Evolutionary conservation across 352 stramenopile species (phyloP).

Genomic region (Phytophthora foliorum): DNA sequence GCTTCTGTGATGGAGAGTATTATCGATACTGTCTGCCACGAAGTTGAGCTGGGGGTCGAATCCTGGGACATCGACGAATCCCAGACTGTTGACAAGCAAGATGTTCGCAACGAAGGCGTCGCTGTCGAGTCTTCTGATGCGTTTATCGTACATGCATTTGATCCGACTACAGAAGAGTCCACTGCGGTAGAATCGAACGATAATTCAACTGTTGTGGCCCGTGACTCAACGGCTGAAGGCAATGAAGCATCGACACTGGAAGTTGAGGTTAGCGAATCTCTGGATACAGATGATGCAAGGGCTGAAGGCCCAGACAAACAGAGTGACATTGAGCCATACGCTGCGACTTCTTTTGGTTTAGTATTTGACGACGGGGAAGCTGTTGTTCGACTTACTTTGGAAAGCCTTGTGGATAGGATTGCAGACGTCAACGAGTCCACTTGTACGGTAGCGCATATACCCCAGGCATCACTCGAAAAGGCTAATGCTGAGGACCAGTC

Average conservation of each 20-base stretch:
- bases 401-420: constrained; percentile 14
- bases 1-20: constrained; percentile 4
- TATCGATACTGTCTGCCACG: constrained; percentile 9
- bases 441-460: not conserved
- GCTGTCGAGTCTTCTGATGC: not conserved
- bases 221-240: not conserved
- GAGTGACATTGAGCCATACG: constrained; percentile 21
- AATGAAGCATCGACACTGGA: not conserved
- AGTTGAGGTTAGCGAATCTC: constrained; percentile 14
- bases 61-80: not conserved
- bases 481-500: too few species aligned
- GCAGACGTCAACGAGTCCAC: not conserved
- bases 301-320: constrained; percentile 22
- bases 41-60: not conserved
- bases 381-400: constrained; percentile 9
- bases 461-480: not conserved
- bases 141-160: not conserved
- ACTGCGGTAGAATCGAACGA: not conserved
- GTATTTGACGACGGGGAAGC: constrained; percentile 5
- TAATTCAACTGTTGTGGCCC: not conserved
- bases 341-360: not conserved
- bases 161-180: not conserved
- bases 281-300: constrained; percentile 14
- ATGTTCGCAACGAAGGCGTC: not conserved
- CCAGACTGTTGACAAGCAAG: not conserved